Evolutionary conservation across 768 basidiomycete species (phyloP).

Genomic region (Amanita fuliginea): DNA sequence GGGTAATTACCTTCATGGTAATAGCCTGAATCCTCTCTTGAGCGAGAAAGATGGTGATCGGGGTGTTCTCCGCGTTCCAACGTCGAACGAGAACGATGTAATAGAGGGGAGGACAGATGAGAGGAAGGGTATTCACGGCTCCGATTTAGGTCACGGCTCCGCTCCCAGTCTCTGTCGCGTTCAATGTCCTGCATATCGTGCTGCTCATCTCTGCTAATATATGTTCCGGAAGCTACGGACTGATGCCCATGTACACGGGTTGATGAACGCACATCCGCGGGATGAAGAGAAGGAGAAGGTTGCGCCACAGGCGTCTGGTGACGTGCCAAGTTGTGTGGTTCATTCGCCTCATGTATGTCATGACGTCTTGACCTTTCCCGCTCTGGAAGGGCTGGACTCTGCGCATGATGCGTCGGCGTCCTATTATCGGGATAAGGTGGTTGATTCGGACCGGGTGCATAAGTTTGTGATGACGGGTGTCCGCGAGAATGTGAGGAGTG

Average conservation of each 20-base stretch:
- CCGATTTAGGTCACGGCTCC: conserved; percentile 21
- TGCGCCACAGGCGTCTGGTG: conserved; percentile 21
- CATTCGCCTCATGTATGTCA: conserved; percentile 30
- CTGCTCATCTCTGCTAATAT: conserved; percentile 42
- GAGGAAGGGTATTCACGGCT: conserved; percentile 20
- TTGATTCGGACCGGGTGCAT: conserved; percentile 24
- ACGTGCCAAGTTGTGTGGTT: conserved; percentile 20
- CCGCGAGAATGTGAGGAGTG: conserved; percentile 42
- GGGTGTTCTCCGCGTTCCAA: conserved; percentile 20
- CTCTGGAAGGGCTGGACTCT: conserved; percentile 40
- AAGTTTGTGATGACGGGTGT: conserved; percentile 28
- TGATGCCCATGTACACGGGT: conserved; percentile 52
- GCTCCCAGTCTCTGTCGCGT: conserved; percentile 31
- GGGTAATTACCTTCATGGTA: conserved; percentile 26
- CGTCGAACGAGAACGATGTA: conserved; percentile 22
- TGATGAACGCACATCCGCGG: conserved; percentile 24
- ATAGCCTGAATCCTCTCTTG: conserved; percentile 27
- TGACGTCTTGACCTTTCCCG: conserved; percentile 37
- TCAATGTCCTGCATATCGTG: conserved; percentile 34
- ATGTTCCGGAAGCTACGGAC: conserved; percentile 52
- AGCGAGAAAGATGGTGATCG: conserved; percentile 22
- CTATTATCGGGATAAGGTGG: conserved; percentile 39
- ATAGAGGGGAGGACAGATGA: conserved; percentile 29
- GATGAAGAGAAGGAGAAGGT: conserved; percentile 24
- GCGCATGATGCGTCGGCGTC: conserved; percentile 32